Base-by-base conservation (phyloP, 768 basidiomycete species). In the Naematelia aurantialba region DNA sequence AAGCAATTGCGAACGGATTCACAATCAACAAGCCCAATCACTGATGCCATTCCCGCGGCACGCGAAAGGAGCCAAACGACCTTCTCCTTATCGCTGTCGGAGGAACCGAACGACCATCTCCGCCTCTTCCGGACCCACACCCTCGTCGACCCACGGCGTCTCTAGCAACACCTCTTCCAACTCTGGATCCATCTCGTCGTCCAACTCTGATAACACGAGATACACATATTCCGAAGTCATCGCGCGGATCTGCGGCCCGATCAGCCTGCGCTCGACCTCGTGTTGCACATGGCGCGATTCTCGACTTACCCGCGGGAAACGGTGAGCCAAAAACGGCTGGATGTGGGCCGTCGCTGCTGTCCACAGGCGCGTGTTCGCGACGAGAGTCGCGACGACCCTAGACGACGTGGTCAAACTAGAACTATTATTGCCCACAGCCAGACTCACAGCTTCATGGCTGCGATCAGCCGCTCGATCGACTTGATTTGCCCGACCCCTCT, bases 151-250 rank as follows among this genome's bases (percentile, higher is more conserved):
- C 71, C 71, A 73, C 22, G 52, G 60, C 11, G 59, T 62, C 24
- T 61, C 69, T 42, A 66, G 22, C 29, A 73, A 52, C 17, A 68
- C 14, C 45, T 68, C 68, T 50, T 72, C 70, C 34, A 72, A 48
- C 34, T 68, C 68, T 21, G 54, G 24, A 4, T 60, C 52, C 5
- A 56, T 34, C 4, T 68, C 52, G 25, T 72, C 66, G 12, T 61
- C 58, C 19, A 52, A 44, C 1, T 60, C 60, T 19, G 64, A 66
- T 4, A 93, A 75, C 14, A 84, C 81, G 25, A 89, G 79, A 70
- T 91, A 96, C 5, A 96, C 75, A 62, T 87, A 84, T 74, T 94
- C 92, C 2, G 90, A 89, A 1, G 89, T 85, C 59, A 86, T 84
- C 10, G 85, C 81, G 56, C 92, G 85, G 56, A 92, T 81, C 91